Evolutionary conservation across 495 filamentous ascomycete genomes (phyloP), one percentile per base, ranked within the genome.

Genomic region (Penicillium odoratum): DNA sequence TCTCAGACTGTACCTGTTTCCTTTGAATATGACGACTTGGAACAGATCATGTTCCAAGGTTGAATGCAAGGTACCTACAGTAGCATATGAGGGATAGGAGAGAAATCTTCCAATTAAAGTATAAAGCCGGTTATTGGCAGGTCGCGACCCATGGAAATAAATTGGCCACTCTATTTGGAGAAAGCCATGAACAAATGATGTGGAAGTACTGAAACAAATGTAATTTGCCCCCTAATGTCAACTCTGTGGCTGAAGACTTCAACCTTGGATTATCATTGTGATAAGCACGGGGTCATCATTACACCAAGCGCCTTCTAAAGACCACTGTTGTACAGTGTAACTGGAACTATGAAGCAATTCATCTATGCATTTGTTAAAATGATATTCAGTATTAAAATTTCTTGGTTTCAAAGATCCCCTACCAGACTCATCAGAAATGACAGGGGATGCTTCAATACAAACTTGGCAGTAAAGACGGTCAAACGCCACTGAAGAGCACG

Each of bases 231-330:
- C 64, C 2, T 42, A 26, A 47, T 51, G 36, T 48, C 46, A 25
- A 9, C 13, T 47, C 30, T 52, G 52, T 50, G 28, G 8, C 28
- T 29, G 44, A 57, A 53, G 56, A 50, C 52, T 56, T 38, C 53
- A 47, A 51, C 51, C 42, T 36, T 26, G 46, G 10, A 16, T 5
- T 9, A 10, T 53, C 25, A 25, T 43, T 46, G 52, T 15, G 28
- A 45, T 47, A 28, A 34, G 34, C 33, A n/a, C n/a, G 52, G 44
- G 52, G 44, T 65, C 61, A 63, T 67, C 61, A 67, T 69, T 67
- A 69, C 67, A 67, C 67, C 67, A 69, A 53, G 29, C 10, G 26
- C 15, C 10, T 34, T 3, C 21, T 36, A 15, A 9, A 34, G 51
- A 21, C 58, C 48, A 18, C 26, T 13, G 53, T 65, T 30, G 29